Percentiles rank a stretch among this genome's conserved stretches.
phyloP scores from a whole-genome alignment of 1,139 yeast species.

The Hemisphaericaspora xylofermentans region DNA sequence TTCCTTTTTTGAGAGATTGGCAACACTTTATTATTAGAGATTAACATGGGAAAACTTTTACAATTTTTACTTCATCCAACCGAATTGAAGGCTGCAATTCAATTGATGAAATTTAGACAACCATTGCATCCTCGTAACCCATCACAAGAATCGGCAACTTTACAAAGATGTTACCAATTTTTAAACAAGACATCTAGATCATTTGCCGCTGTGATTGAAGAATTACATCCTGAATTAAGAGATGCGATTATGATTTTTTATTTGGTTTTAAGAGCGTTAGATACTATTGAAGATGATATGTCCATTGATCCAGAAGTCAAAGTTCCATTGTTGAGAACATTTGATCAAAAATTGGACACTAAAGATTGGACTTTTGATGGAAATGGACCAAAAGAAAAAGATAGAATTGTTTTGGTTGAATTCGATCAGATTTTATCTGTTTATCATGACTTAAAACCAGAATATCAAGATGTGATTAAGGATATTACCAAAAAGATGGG shows the following conservation, averaged over 20 bases:
- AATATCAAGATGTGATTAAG: conserved; percentile 74
- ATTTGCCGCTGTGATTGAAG: conserved; percentile 88
- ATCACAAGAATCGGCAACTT: conserved; percentile 27
- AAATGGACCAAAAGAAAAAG: conserved; percentile 74
- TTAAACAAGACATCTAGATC: conserved; percentile 79
- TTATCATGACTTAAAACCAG: conserved; percentile 69
- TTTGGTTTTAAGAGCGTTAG: conserved; percentile 83
- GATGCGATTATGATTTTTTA: conserved; percentile 82
- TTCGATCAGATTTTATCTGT: conserved; percentile 70
- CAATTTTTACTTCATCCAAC: conserved; percentile 69
- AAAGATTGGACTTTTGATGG: conserved; percentile 82
- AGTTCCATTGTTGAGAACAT: conserved; percentile 69
- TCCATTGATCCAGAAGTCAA: conserved; percentile 68
- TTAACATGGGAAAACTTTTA: conserved; percentile 62
- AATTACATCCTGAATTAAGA: conserved; percentile 86
- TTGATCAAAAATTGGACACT: conserved; percentile 59
- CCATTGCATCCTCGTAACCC: conserved; percentile 53
- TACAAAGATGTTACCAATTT: conserved; percentile 67
- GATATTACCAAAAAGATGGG: conserved; percentile 88
- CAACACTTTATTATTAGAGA: neutral
- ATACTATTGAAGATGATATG: conserved; percentile 97
- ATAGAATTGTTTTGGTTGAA: conserved; percentile 73
- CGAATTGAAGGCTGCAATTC: conserved; percentile 69
- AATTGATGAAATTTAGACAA: conserved; percentile 54
- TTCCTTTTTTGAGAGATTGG: too few relatives aligned